Evolutionary conservation across 495 filamentous ascomycete species (phyloP), one percentile per base, ranked within the genome.

Genomic region (Aspergillus cavernicola): DNA sequence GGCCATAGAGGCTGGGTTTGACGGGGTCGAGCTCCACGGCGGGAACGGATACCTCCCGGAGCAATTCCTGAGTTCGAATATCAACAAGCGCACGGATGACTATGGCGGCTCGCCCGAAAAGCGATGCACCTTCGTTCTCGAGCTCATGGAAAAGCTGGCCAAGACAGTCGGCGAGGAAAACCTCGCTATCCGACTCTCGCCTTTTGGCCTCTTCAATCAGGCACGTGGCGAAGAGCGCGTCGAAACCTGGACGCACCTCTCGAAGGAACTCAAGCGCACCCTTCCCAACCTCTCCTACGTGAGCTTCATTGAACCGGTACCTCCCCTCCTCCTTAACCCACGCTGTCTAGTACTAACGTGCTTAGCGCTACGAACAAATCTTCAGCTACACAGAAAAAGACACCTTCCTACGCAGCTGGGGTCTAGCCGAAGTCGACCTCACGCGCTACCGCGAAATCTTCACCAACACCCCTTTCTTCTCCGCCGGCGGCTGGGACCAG

Each of bases 331-430:
- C 12, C 28, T 15, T 33, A 15, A n/a, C n/a, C n/a, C n/a, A n/a
- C n/a, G n/a, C n/a, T n/a, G n/a, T n/a, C n/a, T n/a, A n/a, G n/a
- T n/a, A n/a, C n/a, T n/a, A n/a, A n/a, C n/a, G n/a, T n/a, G n/a
- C n/a, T n/a, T n/a, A 77, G 71, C 65, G 78, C 18, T 79, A 70
- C 59, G 77, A 80, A 43, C 76, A 78, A 62, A 71, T 77, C 39
- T 66, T 71, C 51, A 71, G 62, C 50, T 49, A 60, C n/a, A 64
- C 59, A 24, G 72, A 78, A 46, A 79, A 79, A 50, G 71, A 77
- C 33, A 56, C 59, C 26, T 76, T 72, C 64, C 65, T 78, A 16
- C 15, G 51, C 31, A 67, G 62, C 54, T 77, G 76, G 76, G 71
- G 71, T 13, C 61, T 78, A 15, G n/a, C 47, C 9, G 58, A 68